Evolutionary conservation across 768 basidiomycete genomes (phyloP), one percentile per base, ranked within the genome.

Genomic region (Leucocoprinus leucothites): DNA sequence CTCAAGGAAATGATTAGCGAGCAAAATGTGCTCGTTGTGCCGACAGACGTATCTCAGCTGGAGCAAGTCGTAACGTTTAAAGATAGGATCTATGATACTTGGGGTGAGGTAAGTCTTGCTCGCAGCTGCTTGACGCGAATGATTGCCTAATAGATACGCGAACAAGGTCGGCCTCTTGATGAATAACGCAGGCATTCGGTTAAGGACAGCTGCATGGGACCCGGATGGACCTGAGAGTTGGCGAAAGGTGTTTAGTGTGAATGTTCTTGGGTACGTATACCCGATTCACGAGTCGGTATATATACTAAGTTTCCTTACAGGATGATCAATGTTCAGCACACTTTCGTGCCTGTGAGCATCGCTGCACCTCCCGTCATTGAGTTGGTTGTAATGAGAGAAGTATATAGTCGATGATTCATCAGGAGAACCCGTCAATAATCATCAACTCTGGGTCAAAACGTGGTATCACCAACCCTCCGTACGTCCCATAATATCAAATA

Each of bases 381-480:
- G 24, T 42, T 14, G 48, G 26, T 3, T 7, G 19, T 31, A n/a
- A 18, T 24, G 4, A 9, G 9, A 6, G 16, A 19, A n/a, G 13
- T 1, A 16, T n/a, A 48, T 60, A 88, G 80, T 77, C 77, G 45
- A 91, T 93, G 89, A 73, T 89, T 48, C 82, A 85, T 65, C 92
- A 90, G 67, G 92, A 87, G 66, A 94, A 90, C 72, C 86, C 77
- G 28, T 83, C 85, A 7, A 76, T 91, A 62, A 85, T 94, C 49
- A 87, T 94, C 71, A 94, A 87, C 65, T 92, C 89, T 13, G 95
- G 95, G 2, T 92, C 90, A 55, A 97, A 97, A 75, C 90, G 96
- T 69, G 95, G 95, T 43, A 94, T 97, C 72, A 97, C 94, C 3
- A 94, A 94, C 74, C 92, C 94, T 48, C 94, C 94, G 94, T 94